Percentiles rank a stretch among this genome's conserved stretches.
phyloP scores from a whole-genome alignment of 2,329 filamentous ascomycete species.

The Fusarium phyllophilum region DNA sequence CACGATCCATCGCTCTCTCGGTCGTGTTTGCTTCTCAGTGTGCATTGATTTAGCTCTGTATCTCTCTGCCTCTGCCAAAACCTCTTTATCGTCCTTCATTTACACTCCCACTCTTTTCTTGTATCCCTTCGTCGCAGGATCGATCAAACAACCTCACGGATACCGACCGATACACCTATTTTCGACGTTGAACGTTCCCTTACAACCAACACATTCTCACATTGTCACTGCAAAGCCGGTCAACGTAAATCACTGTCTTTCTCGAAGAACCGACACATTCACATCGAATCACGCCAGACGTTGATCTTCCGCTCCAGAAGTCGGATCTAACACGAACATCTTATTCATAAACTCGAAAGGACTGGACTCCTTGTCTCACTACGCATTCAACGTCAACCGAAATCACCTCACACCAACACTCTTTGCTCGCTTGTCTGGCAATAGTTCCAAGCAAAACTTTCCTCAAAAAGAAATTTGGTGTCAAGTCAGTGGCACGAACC shows the following conservation, averaged over 20 bases:
- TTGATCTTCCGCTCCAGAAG: slow-evolving; percentile 30
- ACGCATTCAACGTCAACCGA: slow-evolving; percentile 25
- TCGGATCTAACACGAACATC: slow-evolving; percentile 16
- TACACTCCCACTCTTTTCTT: slow-evolving; percentile 6
- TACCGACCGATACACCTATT: slow-evolving; percentile 39
- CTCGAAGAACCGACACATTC: slow-evolving; percentile 24
- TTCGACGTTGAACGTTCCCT: slow-evolving; percentile 48
- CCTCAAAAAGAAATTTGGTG: slow-evolving; percentile 17
- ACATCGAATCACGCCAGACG: slow-evolving; percentile 27
- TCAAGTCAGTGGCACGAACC: slow-evolving; percentile 37
- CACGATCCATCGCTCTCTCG: slow-evolving; percentile 35
- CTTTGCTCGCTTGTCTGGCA: slow-evolving; percentile 23
- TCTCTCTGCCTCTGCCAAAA: slow-evolving; percentile 17
- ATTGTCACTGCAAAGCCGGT: slow-evolving; percentile 28
- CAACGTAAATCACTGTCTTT: slow-evolving; percentile 33
- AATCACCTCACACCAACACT: slow-evolving; percentile 17
- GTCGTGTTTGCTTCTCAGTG: slow-evolving; percentile 34
- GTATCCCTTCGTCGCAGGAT: slow-evolving; percentile 44
- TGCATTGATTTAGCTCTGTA: slow-evolving; percentile 4
- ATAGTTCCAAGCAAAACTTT: slow-evolving; percentile 16
- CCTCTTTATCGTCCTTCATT: slow-evolving; percentile 21
- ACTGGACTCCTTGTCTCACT: slow-evolving; percentile 44
- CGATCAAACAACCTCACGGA: slow-evolving; percentile 37
- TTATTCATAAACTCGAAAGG: slow-evolving; percentile 33
- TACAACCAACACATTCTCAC: slow-evolving; percentile 14